These are phyloP conservation scores for Hypoxylon sp. DNA, from an alignment of 2,329 filamentous ascomycete species.

Conservation along the genomic window DNA sequence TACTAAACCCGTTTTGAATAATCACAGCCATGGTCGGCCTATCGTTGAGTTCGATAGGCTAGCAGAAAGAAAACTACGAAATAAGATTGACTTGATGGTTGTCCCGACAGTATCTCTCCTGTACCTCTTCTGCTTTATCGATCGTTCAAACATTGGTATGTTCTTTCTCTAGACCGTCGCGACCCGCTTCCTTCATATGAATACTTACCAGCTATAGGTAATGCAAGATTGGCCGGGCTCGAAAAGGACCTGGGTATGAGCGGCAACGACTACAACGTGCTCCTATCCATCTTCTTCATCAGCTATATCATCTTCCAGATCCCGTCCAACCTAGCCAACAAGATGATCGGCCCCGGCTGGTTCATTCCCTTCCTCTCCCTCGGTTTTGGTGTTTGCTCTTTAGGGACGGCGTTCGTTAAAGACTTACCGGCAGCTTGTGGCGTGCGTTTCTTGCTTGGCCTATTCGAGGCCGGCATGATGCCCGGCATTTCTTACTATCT, in stretches of 20 bases:
- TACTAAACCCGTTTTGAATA: slow-evolving; percentile 31
- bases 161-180: background rate
- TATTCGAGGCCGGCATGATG: slow-evolving; percentile 82
- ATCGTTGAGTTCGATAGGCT: slow-evolving; percentile 68
- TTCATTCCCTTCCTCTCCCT: slow-evolving; percentile 75
- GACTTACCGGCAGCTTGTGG: slow-evolving; percentile 66
- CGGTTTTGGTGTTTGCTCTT: slow-evolving; percentile 73
- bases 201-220: slow-evolving; percentile 64
- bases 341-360: slow-evolving; percentile 80
- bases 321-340: slow-evolving; percentile 77
- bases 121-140: slow-evolving; percentile 80
- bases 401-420: slow-evolving; percentile 76
- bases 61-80: slow-evolving; percentile 69
- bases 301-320: slow-evolving; percentile 82
- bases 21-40: slow-evolving; percentile 63
- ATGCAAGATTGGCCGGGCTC: slow-evolving; percentile 76
- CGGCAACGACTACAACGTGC: slow-evolving; percentile 77
- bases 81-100: slow-evolving; percentile 74
- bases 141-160: slow-evolving; percentile 77
- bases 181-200: background rate
- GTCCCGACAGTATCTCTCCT: slow-evolving; percentile 74
- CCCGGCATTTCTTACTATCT: slow-evolving; percentile 83
- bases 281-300: slow-evolving; percentile 79
- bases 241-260: slow-evolving; percentile 72
- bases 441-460: slow-evolving; percentile 76